phyloP scores from a whole-genome alignment of 1,284 basidiomycete genomes.

The Ceratobasidium papillatum region DNA sequence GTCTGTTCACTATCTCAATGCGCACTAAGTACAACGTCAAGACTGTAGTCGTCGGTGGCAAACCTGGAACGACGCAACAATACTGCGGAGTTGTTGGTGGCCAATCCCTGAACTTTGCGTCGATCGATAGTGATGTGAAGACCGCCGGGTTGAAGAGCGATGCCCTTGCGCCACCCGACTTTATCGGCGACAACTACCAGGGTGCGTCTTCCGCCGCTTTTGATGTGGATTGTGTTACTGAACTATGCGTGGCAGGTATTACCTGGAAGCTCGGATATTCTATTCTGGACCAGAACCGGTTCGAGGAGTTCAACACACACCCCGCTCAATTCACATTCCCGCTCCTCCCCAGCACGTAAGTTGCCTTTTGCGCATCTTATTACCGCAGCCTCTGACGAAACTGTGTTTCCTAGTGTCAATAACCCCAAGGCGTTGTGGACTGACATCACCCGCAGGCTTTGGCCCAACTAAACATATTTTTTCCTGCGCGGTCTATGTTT shows the following conservation, averaged over 20 bases:
- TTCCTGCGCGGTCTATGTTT: background rate
- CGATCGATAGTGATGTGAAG: constrained; percentile 68
- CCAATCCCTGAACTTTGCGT: constrained; percentile 64
- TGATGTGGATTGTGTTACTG: constrained; percentile 60
- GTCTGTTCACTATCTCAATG: constrained; percentile 62
- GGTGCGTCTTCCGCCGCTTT: constrained; percentile 49
- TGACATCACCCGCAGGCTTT: constrained; percentile 23
- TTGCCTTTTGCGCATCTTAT: background rate
- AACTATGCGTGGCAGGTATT: constrained; percentile 53
- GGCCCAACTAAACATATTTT: constrained; percentile 20
- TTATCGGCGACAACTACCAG: constrained; percentile 54
- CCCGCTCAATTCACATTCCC: constrained; percentile 36
- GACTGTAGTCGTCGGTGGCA: constrained; percentile 67
- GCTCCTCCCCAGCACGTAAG: constrained; percentile 37
- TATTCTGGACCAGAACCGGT: constrained; percentile 56
- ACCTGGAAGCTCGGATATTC: constrained; percentile 70
- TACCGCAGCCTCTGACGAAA: background rate
- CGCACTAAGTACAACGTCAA: constrained; percentile 65
- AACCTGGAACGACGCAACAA: constrained; percentile 60
- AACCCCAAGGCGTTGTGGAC: constrained; percentile 21
- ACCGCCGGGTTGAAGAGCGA: constrained; percentile 64
- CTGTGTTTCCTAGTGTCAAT: constrained; percentile 5
- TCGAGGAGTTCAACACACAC: constrained; percentile 34
- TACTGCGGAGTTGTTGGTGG: constrained; percentile 71
- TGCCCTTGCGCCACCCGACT: constrained; percentile 65